Evolutionary conservation across 345 rosid species (phyloP), one percentile per base, ranked within the genome.

Genomic region (Conringia planisiliqua): DNA sequence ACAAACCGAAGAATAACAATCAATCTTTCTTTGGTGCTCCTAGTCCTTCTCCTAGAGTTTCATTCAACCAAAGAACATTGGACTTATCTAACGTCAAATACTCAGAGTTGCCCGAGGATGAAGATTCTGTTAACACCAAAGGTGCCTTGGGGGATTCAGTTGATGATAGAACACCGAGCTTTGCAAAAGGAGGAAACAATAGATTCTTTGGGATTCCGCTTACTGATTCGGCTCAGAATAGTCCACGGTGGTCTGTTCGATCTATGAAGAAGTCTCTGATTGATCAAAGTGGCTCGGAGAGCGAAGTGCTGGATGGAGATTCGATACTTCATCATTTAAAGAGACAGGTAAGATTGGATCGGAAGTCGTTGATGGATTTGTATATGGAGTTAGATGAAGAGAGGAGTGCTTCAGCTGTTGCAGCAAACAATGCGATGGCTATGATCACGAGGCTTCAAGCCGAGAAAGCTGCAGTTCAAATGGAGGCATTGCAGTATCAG

Each of bases 401-500:
- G 82, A 80, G 96, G 78, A 92, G 82, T 33, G 94, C 97, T 51
- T 90, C 99, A 1, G 90, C 96, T 1, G 86, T 92, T 16, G 99
- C 93, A 33, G 99, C 97, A 6, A 90, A 90, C 79, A 90, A 92
- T 11, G 99, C 98, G 2, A 92, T 92, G 94, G 97, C 96, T 38
- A 95, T 95, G 98, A 92, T 92, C 79, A 92, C 94, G 0, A 70
- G 97, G 81, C 82, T 95, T 72, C 98, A 92, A 74, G 90, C 88
- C 0, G 97, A 95, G 77, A 92, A 92, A 80, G 91, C 96, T 2
- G 96, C 96, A 4, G 91, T 92, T 61, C 99, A 92, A 59, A 96
- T 96, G 99, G 96, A 96, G 73, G 98, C 99, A n/a, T 79, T 92
- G 66, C 99, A 96, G 82, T 96, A 96, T 68, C 97, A 90, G 82